Conservation (phyloP, 192 early-diverging fungal species). For the Backusella tarrabulga region DNA sequence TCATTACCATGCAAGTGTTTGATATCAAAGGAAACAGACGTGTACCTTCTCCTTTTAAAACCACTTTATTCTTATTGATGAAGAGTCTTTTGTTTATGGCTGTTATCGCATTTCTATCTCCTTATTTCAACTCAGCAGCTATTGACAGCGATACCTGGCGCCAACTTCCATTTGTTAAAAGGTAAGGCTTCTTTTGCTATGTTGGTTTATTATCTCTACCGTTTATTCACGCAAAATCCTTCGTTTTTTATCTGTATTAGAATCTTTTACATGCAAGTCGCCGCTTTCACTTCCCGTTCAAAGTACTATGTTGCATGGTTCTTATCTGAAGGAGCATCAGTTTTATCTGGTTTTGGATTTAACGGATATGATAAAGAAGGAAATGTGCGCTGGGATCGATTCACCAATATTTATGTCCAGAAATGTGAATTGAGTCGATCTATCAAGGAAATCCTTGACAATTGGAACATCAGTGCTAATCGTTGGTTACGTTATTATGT, state of each 20-base stretch:
- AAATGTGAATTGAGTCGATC: conserved; percentile 78
- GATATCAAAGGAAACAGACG: not conserved
- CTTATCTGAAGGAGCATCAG: conserved; percentile 83
- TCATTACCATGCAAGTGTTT: conserved; percentile 20
- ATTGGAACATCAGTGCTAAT: conserved; percentile 92
- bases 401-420: conserved; percentile 75
- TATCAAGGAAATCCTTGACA: conserved; percentile 69
- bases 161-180: not conserved
- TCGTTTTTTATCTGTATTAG: conserved; percentile 19
- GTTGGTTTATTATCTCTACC: not conserved
- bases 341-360: conserved; percentile 81
- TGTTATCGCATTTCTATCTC: not conserved
- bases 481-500: conserved; percentile 87
- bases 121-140: not conserved
- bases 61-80: not conserved
- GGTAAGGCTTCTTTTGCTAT: not conserved
- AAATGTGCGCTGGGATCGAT: conserved; percentile 62
- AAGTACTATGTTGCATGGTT: conserved; percentile 95
- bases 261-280: conserved; percentile 57
- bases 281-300: conserved; percentile 60
- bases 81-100: not conserved
- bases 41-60: not conserved
- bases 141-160: not conserved
- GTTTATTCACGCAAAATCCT: not conserved
- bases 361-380: conserved; percentile 63